Evolutionary conservation across 2,329 filamentous ascomycete genomes (phyloP), one percentile per base, ranked within the genome.

Genomic region (Diaporthe sp.): DNA sequence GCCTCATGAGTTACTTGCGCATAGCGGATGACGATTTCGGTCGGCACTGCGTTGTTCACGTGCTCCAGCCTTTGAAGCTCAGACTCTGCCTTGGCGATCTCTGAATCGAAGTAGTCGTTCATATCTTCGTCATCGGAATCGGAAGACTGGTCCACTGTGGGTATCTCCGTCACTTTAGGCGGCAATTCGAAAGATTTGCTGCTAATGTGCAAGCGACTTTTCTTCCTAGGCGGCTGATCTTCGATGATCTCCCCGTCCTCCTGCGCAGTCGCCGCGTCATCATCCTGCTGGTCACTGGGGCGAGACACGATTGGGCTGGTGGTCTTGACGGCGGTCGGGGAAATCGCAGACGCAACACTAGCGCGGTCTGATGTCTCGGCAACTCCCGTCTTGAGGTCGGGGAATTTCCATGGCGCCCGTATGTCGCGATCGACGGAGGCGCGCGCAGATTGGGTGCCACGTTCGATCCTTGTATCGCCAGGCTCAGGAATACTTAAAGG

Each of bases 51-150:
- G 75, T 86, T 79, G 76, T 84, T 79, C 74, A 84, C 79, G 4
- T 79, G 80, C 73, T 87, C 84, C 9, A 91, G 80, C 68, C 86
- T 87, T 75, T 85, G 85, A 42, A 92, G 79, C 72, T 89, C 86
- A 0, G 82, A 82, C 76, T 91, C 87, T 2, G 87, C 85, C 79
- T 90, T 88, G 57, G 84, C 81, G 51, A 91, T 90, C 78, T 90
- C 84, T 72, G 84, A 84, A 71, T 88, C 85, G 72, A 92, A 90
- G 75, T 89, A 89, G 71, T 90, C 88, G 25, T 87, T 89, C 84
- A 91, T 88, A 60, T 90, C 88, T 65, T 91, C 90, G 74, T 92
- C 90, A 58, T 91, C 71, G 78, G 86, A 88, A 72, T 91, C 89
- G 0, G 89, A 90, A 61, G 88, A 88, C 72, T 85, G 84, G 62